Conservation (phyloP, 768 basidiomycete genomes). For the Psilocybe sp. region DNA sequence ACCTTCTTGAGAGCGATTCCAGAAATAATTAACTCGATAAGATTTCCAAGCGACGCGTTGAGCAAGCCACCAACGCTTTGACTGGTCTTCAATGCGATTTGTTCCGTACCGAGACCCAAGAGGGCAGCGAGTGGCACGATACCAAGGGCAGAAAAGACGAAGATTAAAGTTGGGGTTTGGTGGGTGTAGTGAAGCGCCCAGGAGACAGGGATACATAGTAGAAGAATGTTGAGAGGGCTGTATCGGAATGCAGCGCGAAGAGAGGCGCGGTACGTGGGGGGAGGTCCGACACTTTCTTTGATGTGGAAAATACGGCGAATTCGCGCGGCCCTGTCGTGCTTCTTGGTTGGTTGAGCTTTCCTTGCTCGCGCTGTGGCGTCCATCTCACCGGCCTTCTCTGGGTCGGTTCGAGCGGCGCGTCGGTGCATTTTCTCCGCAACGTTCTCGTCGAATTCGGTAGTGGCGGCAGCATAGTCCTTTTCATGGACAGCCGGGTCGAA, state of each 20-base stretch:
- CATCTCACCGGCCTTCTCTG: slow-evolving; percentile 11
- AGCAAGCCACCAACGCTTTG: slow-evolving; percentile 51
- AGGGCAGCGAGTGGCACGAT: slow-evolving; percentile 52
- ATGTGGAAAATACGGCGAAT: slow-evolving; percentile 31
- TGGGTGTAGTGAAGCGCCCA: slow-evolving; percentile 47
- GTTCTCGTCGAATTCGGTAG: neutral
- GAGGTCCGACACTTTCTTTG: slow-evolving; percentile 27
- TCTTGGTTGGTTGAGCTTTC: slow-evolving; percentile 6
- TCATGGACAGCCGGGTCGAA: slow-evolving; percentile 1
- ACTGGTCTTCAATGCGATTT: slow-evolving; percentile 45
- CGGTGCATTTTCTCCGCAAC: too few species aligned
- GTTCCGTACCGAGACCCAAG: slow-evolving; percentile 51
- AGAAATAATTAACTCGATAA: slow-evolving; percentile 51
- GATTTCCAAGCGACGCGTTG: slow-evolving; percentile 52
- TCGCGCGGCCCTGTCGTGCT: slow-evolving; percentile 14
- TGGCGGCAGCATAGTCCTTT: slow-evolving; percentile 11
- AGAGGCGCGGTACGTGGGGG: slow-evolving; percentile 32
- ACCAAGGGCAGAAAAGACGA: slow-evolving; percentile 44
- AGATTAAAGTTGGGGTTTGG: slow-evolving; percentile 43
- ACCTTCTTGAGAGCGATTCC: slow-evolving; percentile 39
- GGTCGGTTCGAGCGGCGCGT: too few species aligned
- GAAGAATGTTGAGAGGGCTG: slow-evolving; percentile 38
- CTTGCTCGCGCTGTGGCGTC: neutral
- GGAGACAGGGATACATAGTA: slow-evolving; percentile 48
- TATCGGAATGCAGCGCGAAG: slow-evolving; percentile 29